Percentiles rank a stretch among this genome's conserved stretches.
These are phyloP conservation scores for Colletotrichum musae DNA, from an alignment of 2,329 filamentous ascomycete species.

Conservation along the genomic window DNA sequence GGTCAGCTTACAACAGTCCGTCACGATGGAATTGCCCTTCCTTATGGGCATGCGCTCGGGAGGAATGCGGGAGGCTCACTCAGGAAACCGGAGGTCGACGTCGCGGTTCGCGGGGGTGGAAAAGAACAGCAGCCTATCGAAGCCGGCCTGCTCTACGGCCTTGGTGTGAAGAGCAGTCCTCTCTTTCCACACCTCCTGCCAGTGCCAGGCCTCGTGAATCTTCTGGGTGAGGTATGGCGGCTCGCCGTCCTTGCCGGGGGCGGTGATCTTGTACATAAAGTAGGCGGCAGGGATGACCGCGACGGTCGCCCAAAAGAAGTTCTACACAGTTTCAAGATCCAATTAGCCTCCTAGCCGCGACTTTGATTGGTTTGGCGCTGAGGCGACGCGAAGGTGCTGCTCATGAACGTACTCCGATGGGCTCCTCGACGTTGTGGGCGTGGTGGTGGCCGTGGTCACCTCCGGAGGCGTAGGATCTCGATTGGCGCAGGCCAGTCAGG, in stretches of 20 bases:
- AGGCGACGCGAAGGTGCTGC: not conserved
- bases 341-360: not conserved
- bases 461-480: constrained; percentile 69
- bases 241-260: constrained; percentile 65
- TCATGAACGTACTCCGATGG: constrained; percentile 66
- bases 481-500: constrained; percentile 50
- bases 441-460: constrained; percentile 61
- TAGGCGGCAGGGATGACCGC: constrained; percentile 61
- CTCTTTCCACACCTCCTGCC: constrained; percentile 64
- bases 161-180: constrained; percentile 68
- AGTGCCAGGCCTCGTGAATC: constrained; percentile 62
- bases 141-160: constrained; percentile 68
- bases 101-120: constrained; percentile 57
- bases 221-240: constrained; percentile 61
- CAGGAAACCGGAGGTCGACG: constrained; percentile 69
- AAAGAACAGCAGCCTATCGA: constrained; percentile 69
- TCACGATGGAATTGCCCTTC: not conserved
- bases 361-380: constrained; percentile 1
- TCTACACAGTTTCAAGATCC: constrained; percentile 22
- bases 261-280: constrained; percentile 64
- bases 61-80: constrained; percentile 60
- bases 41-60: not conserved
- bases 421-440: constrained; percentile 64
- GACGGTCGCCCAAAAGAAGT: constrained; percentile 61
- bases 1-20: constrained; percentile 26